Percentiles rank a stretch among this genome's conserved stretches.
Conservation (phyloP, 2,329 filamentous ascomycete species). For the Arthrobotrys megalospora region DNA sequence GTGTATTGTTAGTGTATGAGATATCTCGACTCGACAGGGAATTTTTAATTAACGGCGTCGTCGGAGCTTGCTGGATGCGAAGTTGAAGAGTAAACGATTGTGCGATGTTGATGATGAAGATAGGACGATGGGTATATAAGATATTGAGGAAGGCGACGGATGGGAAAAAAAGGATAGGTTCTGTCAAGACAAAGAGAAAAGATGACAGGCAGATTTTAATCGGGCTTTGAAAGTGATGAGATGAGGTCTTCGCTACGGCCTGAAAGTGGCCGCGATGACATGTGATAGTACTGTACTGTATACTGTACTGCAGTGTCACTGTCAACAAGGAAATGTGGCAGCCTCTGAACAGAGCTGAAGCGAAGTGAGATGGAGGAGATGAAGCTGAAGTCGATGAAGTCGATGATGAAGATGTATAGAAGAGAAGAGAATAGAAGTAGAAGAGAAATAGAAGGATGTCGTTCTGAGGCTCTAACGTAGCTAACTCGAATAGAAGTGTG, state of each 20-base stretch:
- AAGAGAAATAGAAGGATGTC: not conserved
- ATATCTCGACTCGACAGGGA: not conserved
- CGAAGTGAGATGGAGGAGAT: not conserved
- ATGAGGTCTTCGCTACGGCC: constrained; percentile 17
- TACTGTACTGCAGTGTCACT: not conserved
- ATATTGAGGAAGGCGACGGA: not conserved
- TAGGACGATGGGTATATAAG: not conserved
- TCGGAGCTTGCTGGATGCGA: not conserved
- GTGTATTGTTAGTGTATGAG: too few species aligned
- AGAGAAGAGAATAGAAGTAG: not conserved
- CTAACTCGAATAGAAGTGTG: not conserved
- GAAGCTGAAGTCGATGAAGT: not conserved
- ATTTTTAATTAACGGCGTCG: not conserved
- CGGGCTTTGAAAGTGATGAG: not conserved
- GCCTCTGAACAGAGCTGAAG: not conserved
- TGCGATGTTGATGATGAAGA: not conserved
- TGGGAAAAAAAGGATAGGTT: not conserved
- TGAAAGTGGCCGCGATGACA: constrained; percentile 38
- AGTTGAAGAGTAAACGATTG: not conserved
- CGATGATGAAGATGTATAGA: not conserved
- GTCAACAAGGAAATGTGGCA: not conserved
- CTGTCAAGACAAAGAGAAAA: not conserved
- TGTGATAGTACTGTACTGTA: constrained; percentile 37
- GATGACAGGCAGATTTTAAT: too few species aligned
- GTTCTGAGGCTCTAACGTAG: not conserved